Evolutionary conservation across 2,329 filamentous ascomycete species (phyloP).

Genomic region (Botrytis elliptica): DNA sequence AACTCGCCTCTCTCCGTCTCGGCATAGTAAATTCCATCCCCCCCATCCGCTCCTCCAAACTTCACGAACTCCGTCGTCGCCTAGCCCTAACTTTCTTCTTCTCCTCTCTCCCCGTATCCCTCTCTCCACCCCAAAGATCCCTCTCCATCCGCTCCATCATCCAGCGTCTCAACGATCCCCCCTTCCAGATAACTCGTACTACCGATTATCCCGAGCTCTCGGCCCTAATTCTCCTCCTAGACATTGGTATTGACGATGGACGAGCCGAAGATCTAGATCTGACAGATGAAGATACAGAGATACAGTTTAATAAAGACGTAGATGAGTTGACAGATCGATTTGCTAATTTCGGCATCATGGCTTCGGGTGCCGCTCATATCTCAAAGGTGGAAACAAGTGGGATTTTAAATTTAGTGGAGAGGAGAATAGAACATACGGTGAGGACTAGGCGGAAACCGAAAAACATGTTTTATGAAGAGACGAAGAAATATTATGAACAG

Average conservation of each 20-base stretch:
- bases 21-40: constrained; percentile 61
- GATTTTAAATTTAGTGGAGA: constrained; percentile 69
- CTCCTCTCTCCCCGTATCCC: constrained; percentile 46
- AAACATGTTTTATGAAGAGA: constrained; percentile 52
- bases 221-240: constrained; percentile 65
- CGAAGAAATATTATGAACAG: constrained; percentile 21
- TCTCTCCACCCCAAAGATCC: constrained; percentile 43
- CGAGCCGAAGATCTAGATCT: constrained; percentile 36
- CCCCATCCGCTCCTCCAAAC: constrained; percentile 44
- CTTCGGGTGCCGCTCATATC: constrained; percentile 70
- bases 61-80: constrained; percentile 62
- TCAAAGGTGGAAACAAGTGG: constrained; percentile 75
- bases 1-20: constrained; percentile 52
- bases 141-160: constrained; percentile 45
- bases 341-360: constrained; percentile 64
- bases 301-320: constrained; percentile 67
- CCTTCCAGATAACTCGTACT: constrained; percentile 52
- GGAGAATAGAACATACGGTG: constrained; percentile 68
- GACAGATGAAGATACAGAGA: constrained; percentile 41
- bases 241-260: constrained; percentile 72
- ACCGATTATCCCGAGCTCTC: constrained; percentile 70
- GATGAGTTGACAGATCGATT: constrained; percentile 64
- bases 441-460: constrained; percentile 70
- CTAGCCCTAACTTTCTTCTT: constrained; percentile 66
- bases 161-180: constrained; percentile 46